A percentile compares a stretch with the other conserved stretches of the same genome.
These are phyloP conservation scores for Rosellinia necatrix DNA, from an alignment of 2,329 filamentous ascomycete genomes.

Conservation along the genomic window DNA sequence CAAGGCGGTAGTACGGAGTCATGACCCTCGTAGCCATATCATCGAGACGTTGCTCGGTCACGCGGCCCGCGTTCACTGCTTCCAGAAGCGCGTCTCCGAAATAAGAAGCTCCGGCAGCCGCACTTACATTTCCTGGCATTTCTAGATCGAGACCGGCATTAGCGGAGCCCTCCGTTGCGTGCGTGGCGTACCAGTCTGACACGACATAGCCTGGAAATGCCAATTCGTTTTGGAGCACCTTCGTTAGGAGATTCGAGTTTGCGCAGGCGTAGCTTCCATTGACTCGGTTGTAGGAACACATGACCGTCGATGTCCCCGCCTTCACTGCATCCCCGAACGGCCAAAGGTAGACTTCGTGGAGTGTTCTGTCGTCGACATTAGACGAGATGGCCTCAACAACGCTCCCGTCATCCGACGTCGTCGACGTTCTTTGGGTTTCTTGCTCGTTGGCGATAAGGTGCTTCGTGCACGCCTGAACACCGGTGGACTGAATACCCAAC, in stretches of 20 bases:
- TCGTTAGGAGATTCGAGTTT: slow-evolving; percentile 30
- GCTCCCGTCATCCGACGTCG: background rate
- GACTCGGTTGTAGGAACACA: slow-evolving; percentile 14
- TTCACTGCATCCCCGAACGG: slow-evolving; percentile 12
- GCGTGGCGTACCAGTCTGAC: slow-evolving; percentile 49
- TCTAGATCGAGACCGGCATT: slow-evolving; percentile 50
- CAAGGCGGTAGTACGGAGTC: slow-evolving; percentile 55
- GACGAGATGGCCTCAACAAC: slow-evolving; percentile 5
- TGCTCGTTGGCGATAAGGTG: slow-evolving; percentile 71
- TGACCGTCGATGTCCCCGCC: slow-evolving; percentile 1
- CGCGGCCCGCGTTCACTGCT: slow-evolving; percentile 54
- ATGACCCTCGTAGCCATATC: slow-evolving; percentile 59
- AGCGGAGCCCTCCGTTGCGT: slow-evolving; percentile 47
- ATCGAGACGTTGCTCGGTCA: slow-evolving; percentile 47
- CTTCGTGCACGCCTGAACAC: slow-evolving; percentile 44
- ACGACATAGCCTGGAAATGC: slow-evolving; percentile 50
- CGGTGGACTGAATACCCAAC: slow-evolving; percentile 46
- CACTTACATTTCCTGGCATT: slow-evolving; percentile 9
- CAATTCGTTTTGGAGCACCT: slow-evolving; percentile 48
- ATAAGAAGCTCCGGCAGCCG: slow-evolving; percentile 46
- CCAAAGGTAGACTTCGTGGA: slow-evolving; percentile 17
- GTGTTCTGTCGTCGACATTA: slow-evolving; percentile 7
- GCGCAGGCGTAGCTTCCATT: slow-evolving; percentile 46
- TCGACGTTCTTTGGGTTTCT: slow-evolving; percentile 57
- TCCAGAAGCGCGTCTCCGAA: slow-evolving; percentile 35